These are phyloP conservation scores for Harringtonia aguacate DNA, from an alignment of 2,329 filamentous ascomycete species.

Conservation along the genomic window DNA sequence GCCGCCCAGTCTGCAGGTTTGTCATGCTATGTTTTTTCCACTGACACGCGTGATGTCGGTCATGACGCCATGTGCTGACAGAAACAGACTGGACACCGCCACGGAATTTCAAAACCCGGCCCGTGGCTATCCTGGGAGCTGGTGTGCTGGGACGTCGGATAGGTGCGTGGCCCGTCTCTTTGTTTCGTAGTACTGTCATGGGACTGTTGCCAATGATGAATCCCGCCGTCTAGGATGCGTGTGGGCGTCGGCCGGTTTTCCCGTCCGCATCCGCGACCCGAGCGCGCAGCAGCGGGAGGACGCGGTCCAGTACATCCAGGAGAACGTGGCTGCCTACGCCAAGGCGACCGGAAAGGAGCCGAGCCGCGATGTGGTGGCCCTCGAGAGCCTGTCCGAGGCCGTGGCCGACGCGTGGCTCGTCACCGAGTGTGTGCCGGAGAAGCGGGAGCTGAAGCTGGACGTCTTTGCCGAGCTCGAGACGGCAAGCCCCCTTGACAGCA, in stretches of 20 bases:
- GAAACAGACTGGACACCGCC: no score
- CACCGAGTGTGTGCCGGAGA: constrained; percentile 22
- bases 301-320: constrained; percentile 27
- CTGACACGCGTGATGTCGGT: no score
- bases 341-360: constrained; percentile 7
- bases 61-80: no score
- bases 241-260: constrained; percentile 24
- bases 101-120: neutral
- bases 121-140: neutral
- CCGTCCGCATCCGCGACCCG: constrained; percentile 31
- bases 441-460: constrained; percentile 18
- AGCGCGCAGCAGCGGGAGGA: constrained; percentile 22
- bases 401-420: constrained; percentile 25
- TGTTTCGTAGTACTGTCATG: neutral
- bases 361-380: constrained; percentile 16
- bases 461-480: constrained; percentile 18
- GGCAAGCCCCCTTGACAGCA: constrained; percentile 16
- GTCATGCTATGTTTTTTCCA: no score
- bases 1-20: no score
- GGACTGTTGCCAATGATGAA: no score
- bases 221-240: neutral
- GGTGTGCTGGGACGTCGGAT: neutral
- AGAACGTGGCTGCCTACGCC: constrained; percentile 21
- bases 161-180: neutral
- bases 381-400: constrained; percentile 26